Base-by-base conservation (phyloP, 495 filamentous ascomycete genomes). In the Hypoxylon intermedium region DNA sequence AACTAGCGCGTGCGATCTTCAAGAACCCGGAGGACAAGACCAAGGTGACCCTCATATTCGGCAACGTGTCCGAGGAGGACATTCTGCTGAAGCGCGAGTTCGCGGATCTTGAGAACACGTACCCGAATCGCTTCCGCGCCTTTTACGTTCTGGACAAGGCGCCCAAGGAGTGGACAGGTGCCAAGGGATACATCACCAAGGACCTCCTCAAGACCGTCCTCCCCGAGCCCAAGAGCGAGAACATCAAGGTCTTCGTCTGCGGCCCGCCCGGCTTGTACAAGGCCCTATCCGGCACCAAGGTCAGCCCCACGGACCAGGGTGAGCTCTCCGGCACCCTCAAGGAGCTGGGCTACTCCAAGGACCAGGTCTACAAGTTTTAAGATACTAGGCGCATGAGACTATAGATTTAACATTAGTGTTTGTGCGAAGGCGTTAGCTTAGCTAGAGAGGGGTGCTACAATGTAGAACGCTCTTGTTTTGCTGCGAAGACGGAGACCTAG, bases 291-390 rank as follows among this genome's bases (percentile, higher is more conserved):
- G 94, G 94, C 37, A 75, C 69, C 65, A 98, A 98, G 87, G 88
- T 88, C 74, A 91, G 87, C 70, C 93, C 93, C 7, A 77, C 81
- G 57, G 93, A 98, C 69, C 94, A 98, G 77, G 94, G 94, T 40
- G 94, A 98, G 82, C 77, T 98, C 33, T 76, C 76, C 4, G 94
- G 94, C 52, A 73, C 86, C 63, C 76, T 98, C 67, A 89, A 92
- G 82, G 92, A 98, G 72, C 75, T 98, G 46, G 94, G 94, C 13
- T 98, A 97, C 79, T 82, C 68, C 52, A 81, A 90, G 77, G 94
- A 97, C 40, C 95, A 98, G 81, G 95, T 98, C 20, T 98, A 89
- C 81, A 98, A 98, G 82, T 98, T 98, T 74, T 98, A 75, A 56
- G 38, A 11, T 20, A 5, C 13, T 18, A 3, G 40, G 34, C 33